These are phyloP conservation scores for Sporothrix euskadiensis DNA, from an alignment of 2,329 filamentous ascomycete genomes.

Conservation along the genomic window DNA sequence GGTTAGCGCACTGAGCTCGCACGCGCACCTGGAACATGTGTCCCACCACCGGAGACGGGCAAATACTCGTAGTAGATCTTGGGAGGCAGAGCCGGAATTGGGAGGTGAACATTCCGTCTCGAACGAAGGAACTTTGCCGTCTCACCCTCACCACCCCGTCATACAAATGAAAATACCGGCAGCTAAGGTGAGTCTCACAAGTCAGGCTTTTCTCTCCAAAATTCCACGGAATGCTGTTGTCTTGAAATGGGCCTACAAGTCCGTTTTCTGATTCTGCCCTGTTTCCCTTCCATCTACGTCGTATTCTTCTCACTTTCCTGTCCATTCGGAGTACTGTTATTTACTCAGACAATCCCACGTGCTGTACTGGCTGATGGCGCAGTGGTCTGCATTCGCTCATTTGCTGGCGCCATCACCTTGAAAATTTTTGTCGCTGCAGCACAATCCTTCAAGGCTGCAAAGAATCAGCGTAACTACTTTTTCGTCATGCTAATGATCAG, in stretches of 20 bases:
- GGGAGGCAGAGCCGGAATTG: background rate
- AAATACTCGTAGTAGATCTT: background rate
- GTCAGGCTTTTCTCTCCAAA: background rate
- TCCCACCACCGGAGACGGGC: conserved; percentile 5
- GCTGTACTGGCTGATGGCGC: no score
- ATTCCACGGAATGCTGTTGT: background rate
- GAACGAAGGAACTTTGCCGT: background rate
- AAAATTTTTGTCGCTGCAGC: background rate
- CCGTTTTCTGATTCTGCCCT: background rate
- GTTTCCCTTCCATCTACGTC: background rate
- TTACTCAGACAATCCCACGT: no score
- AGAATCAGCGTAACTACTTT: no score
- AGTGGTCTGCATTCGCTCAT: no score
- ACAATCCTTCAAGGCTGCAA: background rate
- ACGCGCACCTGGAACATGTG: background rate
- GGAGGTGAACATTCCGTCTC: background rate
- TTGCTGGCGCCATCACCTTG: background rate
- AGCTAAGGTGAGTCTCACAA: background rate
- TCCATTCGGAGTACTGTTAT: no score
- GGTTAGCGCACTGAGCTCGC: background rate
- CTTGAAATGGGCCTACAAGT: background rate
- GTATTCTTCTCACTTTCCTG: background rate
- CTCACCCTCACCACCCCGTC: background rate
- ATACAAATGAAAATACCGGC: background rate
- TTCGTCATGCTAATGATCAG: no score